Percentiles rank a stretch among this genome's conserved stretches.
Conservation (phyloP, 2,329 filamentous ascomycete species). For the Microdochium paspali region DNA sequence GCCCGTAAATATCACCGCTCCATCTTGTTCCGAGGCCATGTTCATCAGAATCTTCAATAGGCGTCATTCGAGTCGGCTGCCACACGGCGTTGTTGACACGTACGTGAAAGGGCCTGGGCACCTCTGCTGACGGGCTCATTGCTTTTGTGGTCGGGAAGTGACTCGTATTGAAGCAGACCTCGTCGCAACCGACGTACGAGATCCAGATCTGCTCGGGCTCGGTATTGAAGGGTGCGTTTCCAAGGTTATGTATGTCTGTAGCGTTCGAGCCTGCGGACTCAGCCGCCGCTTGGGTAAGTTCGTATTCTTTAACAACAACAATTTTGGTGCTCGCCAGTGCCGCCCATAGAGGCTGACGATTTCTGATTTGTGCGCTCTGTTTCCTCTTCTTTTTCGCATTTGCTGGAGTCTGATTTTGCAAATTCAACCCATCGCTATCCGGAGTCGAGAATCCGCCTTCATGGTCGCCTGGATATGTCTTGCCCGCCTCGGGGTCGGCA, state of each 20-base stretch:
- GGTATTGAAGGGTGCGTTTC: slow-evolving; percentile 63
- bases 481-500: slow-evolving; percentile 56
- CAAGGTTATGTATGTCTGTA: slow-evolving; percentile 68
- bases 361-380: slow-evolving; percentile 82
- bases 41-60: slow-evolving; percentile 27
- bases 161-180: slow-evolving; percentile 68
- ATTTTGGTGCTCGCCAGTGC: slow-evolving; percentile 94
- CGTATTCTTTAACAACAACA: slow-evolving; percentile 85
- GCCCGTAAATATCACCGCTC: slow-evolving; percentile 61
- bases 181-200: slow-evolving; percentile 67
- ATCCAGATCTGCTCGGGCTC: slow-evolving; percentile 72
- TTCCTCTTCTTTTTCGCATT: slow-evolving; percentile 77
- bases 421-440: slow-evolving; percentile 42
- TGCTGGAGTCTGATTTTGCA: slow-evolving; percentile 44
- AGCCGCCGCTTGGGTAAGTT: slow-evolving; percentile 67
- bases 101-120: slow-evolving; percentile 68
- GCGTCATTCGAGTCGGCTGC: slow-evolving; percentile 66
- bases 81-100: slow-evolving; percentile 70
- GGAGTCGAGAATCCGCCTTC: slow-evolving; percentile 41
- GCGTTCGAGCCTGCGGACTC: slow-evolving; percentile 67
- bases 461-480: slow-evolving; percentile 28
- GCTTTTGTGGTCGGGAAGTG: slow-evolving; percentile 38
- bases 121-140: slow-evolving; percentile 44
- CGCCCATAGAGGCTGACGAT: slow-evolving; percentile 88
- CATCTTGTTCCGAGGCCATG: slow-evolving; percentile 41